Conservation (phyloP, 179 eudicot species). For the Nepenthes alata region DNA sequence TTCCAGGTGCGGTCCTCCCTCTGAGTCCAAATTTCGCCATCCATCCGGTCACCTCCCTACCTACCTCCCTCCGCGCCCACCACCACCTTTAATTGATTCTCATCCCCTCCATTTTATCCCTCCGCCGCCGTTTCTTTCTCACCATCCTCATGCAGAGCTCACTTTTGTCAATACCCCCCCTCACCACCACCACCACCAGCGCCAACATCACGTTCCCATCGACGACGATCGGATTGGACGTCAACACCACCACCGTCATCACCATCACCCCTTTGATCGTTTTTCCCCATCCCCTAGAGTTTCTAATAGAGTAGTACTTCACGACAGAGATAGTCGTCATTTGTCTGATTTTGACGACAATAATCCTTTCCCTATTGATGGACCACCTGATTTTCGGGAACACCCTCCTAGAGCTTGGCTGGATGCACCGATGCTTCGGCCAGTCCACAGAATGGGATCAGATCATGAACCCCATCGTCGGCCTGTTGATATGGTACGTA, state of each 20-base stretch:
- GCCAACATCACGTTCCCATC: conserved; percentile 1
- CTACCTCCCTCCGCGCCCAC: conserved; percentile 6
- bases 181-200: conserved; percentile 16
- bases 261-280: conserved; percentile 1
- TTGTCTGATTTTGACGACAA: conserved; percentile 9
- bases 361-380: not conserved
- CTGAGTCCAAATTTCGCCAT: not conserved
- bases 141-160: conserved; percentile 16
- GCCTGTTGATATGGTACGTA: conserved; percentile 1
- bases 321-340: conserved; percentile 5
- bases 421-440: conserved; percentile 1
- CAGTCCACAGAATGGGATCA: not conserved
- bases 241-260: conserved; percentile 5
- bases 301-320: conserved; percentile 8
- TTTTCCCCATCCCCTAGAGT: conserved; percentile 20
- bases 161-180: conserved; percentile 14
- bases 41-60: conserved; percentile 1
- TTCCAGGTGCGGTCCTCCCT: conserved; percentile 4
- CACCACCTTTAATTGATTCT: conserved; percentile 1
- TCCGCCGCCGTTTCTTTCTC: conserved; percentile 11
- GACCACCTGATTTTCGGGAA: conserved; percentile 5
- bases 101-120: conserved; percentile 7
- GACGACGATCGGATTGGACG: conserved; percentile 7
- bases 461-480: conserved; percentile 6
- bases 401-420: conserved; percentile 20